A percentile compares a stretch with the other conserved stretches of the same genome.
Conservation (phyloP, 495 filamentous ascomycete genomes). For the Aspergillus sclerotiicarbonarius region DNA sequence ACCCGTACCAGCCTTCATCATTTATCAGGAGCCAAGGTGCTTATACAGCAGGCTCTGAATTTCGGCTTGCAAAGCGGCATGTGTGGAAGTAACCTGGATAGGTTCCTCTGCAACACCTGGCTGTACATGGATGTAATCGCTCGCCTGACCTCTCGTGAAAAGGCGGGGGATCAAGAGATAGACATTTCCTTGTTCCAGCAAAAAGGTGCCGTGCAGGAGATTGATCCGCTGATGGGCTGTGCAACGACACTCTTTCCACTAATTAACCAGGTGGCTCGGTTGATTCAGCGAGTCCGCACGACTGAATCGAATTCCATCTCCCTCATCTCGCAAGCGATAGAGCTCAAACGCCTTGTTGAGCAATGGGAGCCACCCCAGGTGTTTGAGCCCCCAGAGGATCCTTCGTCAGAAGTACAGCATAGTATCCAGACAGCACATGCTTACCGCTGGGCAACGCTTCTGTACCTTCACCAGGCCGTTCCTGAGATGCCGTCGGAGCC, state of each 20-base stretch:
- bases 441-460: constrained; percentile 71
- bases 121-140: constrained; percentile 83
- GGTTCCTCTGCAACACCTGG: constrained; percentile 77
- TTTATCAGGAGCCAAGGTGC: constrained; percentile 64
- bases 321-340: constrained; percentile 63
- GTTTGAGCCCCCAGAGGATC: constrained; percentile 66
- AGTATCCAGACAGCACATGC: constrained; percentile 71
- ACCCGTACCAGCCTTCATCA: constrained; percentile 74
- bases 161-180: constrained; percentile 54
- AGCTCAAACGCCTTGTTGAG: constrained; percentile 62
- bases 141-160: constrained; percentile 65
- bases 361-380: constrained; percentile 59
- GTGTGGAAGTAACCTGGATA: constrained; percentile 43
- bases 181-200: constrained; percentile 46
- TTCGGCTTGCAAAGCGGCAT: constrained; percentile 33
- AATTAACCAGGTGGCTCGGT: constrained; percentile 65
- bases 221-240: constrained; percentile 77
- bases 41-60: constrained; percentile 60
- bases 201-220: constrained; percentile 48
- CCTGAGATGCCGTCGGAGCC: constrained; percentile 66
- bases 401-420: constrained; percentile 61
- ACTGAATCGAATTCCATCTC: constrained; percentile 56
- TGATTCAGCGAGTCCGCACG: constrained; percentile 63
- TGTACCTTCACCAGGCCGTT: constrained; percentile 76
- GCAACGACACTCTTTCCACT: constrained; percentile 71